Base-by-base conservation (phyloP, 2,329 filamentous ascomycete genomes). In the Botryotinia calthae region DNA sequence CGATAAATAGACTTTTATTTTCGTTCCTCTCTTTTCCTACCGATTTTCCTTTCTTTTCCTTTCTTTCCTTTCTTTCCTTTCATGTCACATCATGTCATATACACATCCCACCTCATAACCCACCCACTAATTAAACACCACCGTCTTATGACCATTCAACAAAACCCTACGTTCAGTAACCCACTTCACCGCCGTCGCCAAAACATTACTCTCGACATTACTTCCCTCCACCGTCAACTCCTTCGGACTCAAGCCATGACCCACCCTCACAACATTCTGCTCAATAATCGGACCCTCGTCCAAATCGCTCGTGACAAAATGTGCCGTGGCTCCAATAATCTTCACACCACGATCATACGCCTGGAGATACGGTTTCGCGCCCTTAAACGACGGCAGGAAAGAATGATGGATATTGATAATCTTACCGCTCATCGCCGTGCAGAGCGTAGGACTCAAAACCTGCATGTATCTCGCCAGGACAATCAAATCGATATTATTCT, bases 331-430 rank as follows among this genome's bases (percentile, higher is more conserved):
- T 73, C 93, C 93, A 73, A 95, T 94, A 78, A 96, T 95, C 87
- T 96, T 96, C 76, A 96, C 93, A 74, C 93, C 93, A 42, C 93
- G 88, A 76, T 95, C 93, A 80, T 92, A 95, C 12, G 93, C 93
- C 85, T 96, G 93, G 82, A 95, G 93, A 83, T 96, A 96, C 4
- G 93, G 93, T 83, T 93, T 94, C 44, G 93, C 93, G 74, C 93
- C 93, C 86, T 96, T 96, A 88, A 96, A 96, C 16, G 88, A 91
- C 0, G 93, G 93, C 86, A 96, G 82, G 88, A 96, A 96, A 77
- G 88, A 91, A 84, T 96, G 93, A 84, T 96, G 93, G 82, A 96
- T 95, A 84, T 96, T 96, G 90, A 96, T 95, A 84, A 96, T 96
- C 81, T 89, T 90, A 73, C 93, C 93, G 68, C 89, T 91, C 92